phyloP scores from a whole-genome alignment of 768 basidiomycete genomes.

The Lentinula sp. region DNA sequence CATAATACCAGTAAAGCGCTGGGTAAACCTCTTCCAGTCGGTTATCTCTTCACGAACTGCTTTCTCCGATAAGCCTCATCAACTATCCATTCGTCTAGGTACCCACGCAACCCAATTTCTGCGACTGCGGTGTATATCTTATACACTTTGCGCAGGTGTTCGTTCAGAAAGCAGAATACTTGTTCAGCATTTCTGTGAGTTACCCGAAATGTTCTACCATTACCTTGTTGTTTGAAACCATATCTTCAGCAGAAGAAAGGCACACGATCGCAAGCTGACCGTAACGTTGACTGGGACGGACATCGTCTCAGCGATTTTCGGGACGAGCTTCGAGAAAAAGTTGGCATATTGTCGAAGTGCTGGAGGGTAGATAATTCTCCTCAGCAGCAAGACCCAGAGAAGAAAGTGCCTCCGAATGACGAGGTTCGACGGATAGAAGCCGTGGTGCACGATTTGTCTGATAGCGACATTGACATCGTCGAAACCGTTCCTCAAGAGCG shows the following conservation, averaged over 20 bases:
- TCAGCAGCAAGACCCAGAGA: slow-evolving; percentile 32
- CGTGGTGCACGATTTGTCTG: slow-evolving; percentile 14
- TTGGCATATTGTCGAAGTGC: slow-evolving; percentile 41
- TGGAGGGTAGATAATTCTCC: slow-evolving; percentile 44
- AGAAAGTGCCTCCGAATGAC: slow-evolving; percentile 18
- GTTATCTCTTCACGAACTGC: slow-evolving; percentile 11
- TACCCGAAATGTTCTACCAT: slow-evolving; percentile 20
- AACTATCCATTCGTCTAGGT: slow-evolving; percentile 43
- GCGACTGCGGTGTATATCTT: slow-evolving; percentile 91
- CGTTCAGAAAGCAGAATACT: slow-evolving; percentile 51
- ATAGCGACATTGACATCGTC: slow-evolving; percentile 19
- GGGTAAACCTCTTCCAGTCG: slow-evolving; percentile 49
- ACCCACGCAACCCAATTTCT: slow-evolving; percentile 82
- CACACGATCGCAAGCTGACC: slow-evolving; percentile 26
- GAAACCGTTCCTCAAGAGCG: not conserved
- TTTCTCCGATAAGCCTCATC: not conserved
- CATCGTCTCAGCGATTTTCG: slow-evolving; percentile 40
- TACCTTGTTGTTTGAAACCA: not conserved
- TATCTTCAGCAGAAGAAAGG: slow-evolving; percentile 19
- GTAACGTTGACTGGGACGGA: slow-evolving; percentile 48
- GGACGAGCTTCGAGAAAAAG: slow-evolving; percentile 33
- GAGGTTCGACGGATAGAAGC: not conserved
- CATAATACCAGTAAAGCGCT: slow-evolving; percentile 30
- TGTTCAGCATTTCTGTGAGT: slow-evolving; percentile 43
- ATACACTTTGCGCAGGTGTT: slow-evolving; percentile 82